Conservation (phyloP, 306 rosid species). For the Prosopis cineraria region DNA sequence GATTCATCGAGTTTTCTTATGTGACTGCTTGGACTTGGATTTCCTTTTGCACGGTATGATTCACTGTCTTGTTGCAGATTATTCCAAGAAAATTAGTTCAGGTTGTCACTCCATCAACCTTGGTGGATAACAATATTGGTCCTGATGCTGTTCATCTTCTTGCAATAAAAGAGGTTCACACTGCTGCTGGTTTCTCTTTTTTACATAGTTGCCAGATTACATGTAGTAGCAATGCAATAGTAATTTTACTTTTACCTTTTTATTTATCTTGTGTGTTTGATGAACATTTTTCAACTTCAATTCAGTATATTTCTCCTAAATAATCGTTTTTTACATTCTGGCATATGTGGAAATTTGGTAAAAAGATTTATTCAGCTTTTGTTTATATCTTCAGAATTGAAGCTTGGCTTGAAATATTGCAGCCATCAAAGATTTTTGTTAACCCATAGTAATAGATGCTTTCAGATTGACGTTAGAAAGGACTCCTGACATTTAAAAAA, state of each 20-base stretch:
- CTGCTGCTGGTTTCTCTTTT: not conserved
- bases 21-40: not conserved
- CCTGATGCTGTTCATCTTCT: conserved; percentile 91
- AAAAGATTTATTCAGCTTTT: not conserved
- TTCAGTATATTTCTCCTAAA: not conserved
- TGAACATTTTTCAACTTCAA: not conserved
- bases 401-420: not conserved
- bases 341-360: not conserved
- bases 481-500: not conserved
- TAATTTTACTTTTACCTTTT: not conserved
- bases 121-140: conserved; percentile 70
- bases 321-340: not conserved
- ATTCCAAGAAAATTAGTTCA: conserved; percentile 74
- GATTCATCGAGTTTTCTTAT: not conserved
- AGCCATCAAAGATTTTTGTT: not conserved
- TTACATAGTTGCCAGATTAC: not conserved
- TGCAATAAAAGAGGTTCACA: conserved; percentile 82
- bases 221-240: not conserved
- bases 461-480: not conserved
- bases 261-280: conserved; percentile 16
- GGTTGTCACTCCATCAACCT: conserved; percentile 87
- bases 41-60: conserved; percentile 33
- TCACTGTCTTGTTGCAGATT: conserved; percentile 52
- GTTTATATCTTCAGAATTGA: not conserved
- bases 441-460: not conserved